Conservation (phyloP, 768 basidiomycete genomes). For the Mycena indigotica region DNA sequence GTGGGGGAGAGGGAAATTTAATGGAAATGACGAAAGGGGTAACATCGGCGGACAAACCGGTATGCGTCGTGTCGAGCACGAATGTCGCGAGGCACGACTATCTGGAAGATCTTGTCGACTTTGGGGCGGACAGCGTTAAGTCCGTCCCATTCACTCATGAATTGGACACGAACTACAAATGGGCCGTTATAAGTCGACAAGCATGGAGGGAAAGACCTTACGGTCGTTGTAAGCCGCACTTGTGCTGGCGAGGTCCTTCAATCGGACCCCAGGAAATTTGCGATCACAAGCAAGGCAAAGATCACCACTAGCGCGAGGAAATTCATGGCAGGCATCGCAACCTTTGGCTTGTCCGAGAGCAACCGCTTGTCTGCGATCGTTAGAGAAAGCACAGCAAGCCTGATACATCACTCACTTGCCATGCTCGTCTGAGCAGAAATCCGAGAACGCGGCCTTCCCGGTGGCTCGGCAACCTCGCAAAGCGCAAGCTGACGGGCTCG, state of each 20-base stretch:
- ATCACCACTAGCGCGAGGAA: conserved; percentile 49
- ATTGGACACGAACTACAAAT: conserved; percentile 45
- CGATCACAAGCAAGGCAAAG: conserved; percentile 57
- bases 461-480: conserved; percentile 56
- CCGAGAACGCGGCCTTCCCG: conserved; percentile 50
- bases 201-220: conserved; percentile 32
- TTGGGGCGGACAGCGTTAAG: conserved; percentile 34
- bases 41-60: conserved; percentile 39
- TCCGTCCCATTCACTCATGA: conserved; percentile 59
- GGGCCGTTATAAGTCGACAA: conserved; percentile 9
- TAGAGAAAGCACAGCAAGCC: background rate
- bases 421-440: conserved; percentile 63
- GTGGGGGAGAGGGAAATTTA: conserved; percentile 16
- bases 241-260: conserved; percentile 51
- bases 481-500: conserved; percentile 43
- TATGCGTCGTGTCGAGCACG: conserved; percentile 51
- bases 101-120: conserved; percentile 61
- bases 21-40: background rate
- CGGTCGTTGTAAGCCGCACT: conserved; percentile 54
- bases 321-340: conserved; percentile 50
- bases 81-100: conserved; percentile 44
- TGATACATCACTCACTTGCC: conserved; percentile 45
- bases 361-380: conserved; percentile 51
- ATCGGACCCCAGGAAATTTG: conserved; percentile 41
- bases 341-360: conserved; percentile 48